A percentile compares a stretch with the other conserved stretches of the same genome.
These are phyloP conservation scores for Phaeosphaeriaceae sp. DNA, from an alignment of 2,329 filamentous ascomycete genomes.

Conservation along the genomic window DNA sequence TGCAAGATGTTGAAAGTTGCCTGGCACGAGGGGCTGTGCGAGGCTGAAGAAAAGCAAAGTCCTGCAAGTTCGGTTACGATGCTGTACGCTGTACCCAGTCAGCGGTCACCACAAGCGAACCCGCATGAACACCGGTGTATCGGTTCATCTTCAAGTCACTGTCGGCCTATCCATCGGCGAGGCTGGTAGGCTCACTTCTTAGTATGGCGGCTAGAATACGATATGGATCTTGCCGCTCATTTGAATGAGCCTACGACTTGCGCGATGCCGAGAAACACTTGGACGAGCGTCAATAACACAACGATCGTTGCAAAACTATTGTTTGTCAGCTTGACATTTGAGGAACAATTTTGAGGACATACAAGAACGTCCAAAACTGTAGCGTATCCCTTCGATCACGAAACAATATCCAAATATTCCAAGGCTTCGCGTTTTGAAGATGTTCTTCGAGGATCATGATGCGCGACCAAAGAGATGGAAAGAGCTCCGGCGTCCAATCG, in stretches of 20 bases:
- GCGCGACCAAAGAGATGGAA: conserved; percentile 26
- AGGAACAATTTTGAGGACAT: background rate
- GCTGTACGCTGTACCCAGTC: conserved; percentile 5
- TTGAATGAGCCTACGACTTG: conserved; percentile 30
- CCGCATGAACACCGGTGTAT: background rate
- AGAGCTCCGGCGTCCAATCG: conserved; percentile 28
- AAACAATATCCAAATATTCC: conserved; percentile 33
- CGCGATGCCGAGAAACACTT: conserved; percentile 24
- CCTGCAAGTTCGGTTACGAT: background rate
- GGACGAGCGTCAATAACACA: conserved; percentile 23
- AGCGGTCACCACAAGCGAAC: conserved; percentile 4
- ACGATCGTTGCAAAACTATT: conserved; percentile 30
- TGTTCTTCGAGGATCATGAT: conserved; percentile 29
- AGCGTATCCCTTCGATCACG: conserved; percentile 29
- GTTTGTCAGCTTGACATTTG: conserved; percentile 2
- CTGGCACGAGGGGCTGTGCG: conserved; percentile 5
- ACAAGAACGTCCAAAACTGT: conserved; percentile 35
- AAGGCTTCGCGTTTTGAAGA: conserved; percentile 25
- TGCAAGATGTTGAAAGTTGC: background rate
- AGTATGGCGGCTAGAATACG: background rate
- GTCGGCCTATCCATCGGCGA: background rate
- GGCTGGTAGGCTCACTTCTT: background rate
- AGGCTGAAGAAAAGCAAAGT: conserved; percentile 7
- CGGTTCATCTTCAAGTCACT: background rate
- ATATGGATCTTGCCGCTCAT: background rate